phyloP scores from a whole-genome alignment of 352 stramenopile genomes.

The Phytophthora quininea region DNA sequence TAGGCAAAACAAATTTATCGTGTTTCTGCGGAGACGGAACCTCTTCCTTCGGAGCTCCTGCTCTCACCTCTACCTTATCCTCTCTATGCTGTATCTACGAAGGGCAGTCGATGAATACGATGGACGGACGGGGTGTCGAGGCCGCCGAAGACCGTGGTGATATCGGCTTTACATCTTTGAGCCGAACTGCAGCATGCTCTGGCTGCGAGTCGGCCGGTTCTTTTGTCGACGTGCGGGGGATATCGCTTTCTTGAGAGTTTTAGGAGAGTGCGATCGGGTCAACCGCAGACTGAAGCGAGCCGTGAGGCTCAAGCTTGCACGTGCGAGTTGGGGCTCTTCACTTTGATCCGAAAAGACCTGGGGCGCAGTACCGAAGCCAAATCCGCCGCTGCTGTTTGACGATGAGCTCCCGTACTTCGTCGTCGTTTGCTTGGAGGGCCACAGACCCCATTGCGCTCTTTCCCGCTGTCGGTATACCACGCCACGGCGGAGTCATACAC shows the following conservation, averaged over 20 bases:
- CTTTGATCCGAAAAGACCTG: neutral
- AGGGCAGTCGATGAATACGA: conserved; percentile 40
- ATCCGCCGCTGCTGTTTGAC: conserved; percentile 20
- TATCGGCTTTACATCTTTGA: neutral
- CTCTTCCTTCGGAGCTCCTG: conserved; percentile 3
- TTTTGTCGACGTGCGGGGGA: conserved; percentile 6
- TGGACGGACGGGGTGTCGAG: conserved; percentile 17
- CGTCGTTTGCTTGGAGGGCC: conserved; percentile 18
- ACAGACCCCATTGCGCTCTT: conserved; percentile 1
- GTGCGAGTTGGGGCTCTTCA: conserved; percentile 8
- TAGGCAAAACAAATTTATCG: neutral
- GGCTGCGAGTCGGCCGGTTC: conserved; percentile 7
- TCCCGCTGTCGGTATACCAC: conserved; percentile 8
- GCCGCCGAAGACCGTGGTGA: neutral
- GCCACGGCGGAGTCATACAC: neutral
- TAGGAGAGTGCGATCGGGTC: conserved; percentile 23
- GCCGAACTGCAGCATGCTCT: conserved; percentile 20
- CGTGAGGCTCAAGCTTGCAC: conserved; percentile 12
- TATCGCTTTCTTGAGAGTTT: conserved; percentile 5
- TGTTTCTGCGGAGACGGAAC: neutral
- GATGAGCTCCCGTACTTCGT: conserved; percentile 18
- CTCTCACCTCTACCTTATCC: neutral
- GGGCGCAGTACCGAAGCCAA: conserved; percentile 9
- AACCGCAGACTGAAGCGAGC: conserved; percentile 27
- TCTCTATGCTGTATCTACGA: neutral